These are phyloP conservation scores for Heritiera littoralis DNA, from an alignment of 345 rosid species.

Conservation along the genomic window DNA sequence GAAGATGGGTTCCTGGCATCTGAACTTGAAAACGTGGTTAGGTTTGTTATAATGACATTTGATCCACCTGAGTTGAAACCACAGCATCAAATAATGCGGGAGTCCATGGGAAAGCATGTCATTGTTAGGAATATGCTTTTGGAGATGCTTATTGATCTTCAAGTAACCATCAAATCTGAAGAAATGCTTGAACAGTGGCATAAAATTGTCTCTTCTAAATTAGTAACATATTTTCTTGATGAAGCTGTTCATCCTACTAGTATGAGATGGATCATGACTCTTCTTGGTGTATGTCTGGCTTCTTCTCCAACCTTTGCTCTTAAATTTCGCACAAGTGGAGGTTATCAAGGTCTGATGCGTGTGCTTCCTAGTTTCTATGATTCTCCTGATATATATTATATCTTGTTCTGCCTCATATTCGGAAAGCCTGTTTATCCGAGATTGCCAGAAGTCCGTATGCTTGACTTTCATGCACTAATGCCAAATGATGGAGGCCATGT, in stretches of 20 bases:
- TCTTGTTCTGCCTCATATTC: slow-evolving; percentile 89
- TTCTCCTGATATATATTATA: slow-evolving; percentile 97
- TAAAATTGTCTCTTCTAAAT: slow-evolving; percentile 95
- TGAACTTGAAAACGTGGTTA: slow-evolving; percentile 95
- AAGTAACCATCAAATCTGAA: slow-evolving; percentile 90
- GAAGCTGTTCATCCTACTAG: slow-evolving; percentile 99
- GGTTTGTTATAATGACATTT: slow-evolving; percentile 97
- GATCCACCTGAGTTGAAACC: slow-evolving; percentile 92
- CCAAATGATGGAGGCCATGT: slow-evolving; percentile 77
- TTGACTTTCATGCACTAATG: slow-evolving; percentile 97
- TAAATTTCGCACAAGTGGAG: slow-evolving; percentile 90
- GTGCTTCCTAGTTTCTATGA: slow-evolving; percentile 95
- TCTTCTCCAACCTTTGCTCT: slow-evolving; percentile 94
- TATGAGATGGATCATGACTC: slow-evolving; percentile 99
- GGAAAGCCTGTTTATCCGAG: slow-evolving; percentile 97
- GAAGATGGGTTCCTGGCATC: slow-evolving; percentile 97
- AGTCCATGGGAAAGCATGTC: slow-evolving; percentile 95
- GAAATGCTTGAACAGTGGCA: slow-evolving; percentile 99
- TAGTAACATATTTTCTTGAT: slow-evolving; percentile 95
- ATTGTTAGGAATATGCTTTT: slow-evolving; percentile 97
- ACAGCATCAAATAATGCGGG: slow-evolving; percentile 65
- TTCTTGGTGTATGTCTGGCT: slow-evolving; percentile 91
- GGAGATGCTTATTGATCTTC: slow-evolving; percentile 99
- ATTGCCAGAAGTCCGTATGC: slow-evolving; percentile 97
- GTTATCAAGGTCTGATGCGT: slow-evolving; percentile 86